Conservation (phyloP, 202 grass and related monocot genomes). For the Dendrocalamus latiflorus region DNA sequence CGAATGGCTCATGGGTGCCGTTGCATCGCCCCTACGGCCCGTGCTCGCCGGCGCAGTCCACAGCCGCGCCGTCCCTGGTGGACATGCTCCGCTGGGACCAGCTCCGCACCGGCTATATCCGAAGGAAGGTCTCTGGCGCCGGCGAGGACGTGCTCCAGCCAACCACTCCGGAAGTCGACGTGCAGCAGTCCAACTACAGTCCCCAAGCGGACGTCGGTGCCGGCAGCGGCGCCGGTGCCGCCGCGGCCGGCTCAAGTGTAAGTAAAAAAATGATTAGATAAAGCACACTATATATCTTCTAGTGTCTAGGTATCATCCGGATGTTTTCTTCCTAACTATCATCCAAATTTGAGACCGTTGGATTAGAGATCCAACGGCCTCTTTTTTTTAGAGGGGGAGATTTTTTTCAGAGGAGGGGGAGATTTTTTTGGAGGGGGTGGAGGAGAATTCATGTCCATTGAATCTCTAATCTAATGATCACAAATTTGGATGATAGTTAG, state of each 20-base stretch:
- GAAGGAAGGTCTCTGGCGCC: background rate
- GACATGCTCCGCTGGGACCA: constrained; percentile 16
- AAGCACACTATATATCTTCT: too few relatives aligned
- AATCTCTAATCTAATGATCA: too few relatives aligned
- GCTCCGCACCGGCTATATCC: background rate
- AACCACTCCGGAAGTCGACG: background rate
- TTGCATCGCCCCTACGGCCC: constrained; percentile 21
- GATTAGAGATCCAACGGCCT: too few relatives aligned
- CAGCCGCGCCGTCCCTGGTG: background rate
- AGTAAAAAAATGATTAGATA: background rate
- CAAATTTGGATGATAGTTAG: too few relatives aligned
- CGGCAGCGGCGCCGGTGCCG: background rate
- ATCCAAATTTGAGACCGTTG: too few relatives aligned
- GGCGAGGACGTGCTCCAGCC: constrained; percentile 3
- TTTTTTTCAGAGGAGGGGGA: too few relatives aligned
- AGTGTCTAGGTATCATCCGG: too few relatives aligned
- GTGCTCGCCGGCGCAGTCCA: background rate
- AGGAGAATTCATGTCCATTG: too few relatives aligned
- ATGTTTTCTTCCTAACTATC: too few relatives aligned
- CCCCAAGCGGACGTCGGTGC: background rate
- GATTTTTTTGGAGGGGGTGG: too few relatives aligned
- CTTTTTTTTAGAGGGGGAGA: too few relatives aligned
- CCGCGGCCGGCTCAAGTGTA: background rate
- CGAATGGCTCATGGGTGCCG: constrained; percentile 2
- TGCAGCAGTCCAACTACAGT: background rate